These are phyloP conservation scores for Talaromyces thailandensis DNA, from an alignment of 495 filamentous ascomycete genomes.

Conservation along the genomic window DNA sequence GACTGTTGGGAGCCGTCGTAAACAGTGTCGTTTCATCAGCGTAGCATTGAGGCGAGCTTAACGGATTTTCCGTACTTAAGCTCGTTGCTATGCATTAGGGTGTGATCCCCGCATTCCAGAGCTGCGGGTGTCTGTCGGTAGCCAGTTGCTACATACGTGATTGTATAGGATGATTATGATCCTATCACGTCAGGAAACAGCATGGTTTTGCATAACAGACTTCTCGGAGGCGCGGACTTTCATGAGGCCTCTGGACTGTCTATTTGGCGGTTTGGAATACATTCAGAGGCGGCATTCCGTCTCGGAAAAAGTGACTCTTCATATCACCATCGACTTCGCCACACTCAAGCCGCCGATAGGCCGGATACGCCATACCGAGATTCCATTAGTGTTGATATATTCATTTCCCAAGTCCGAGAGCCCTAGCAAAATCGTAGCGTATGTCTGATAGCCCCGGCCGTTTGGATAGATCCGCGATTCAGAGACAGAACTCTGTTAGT, in stretches of 20 bases:
- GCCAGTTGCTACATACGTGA: neutral
- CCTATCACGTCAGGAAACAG: neutral
- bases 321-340: neutral
- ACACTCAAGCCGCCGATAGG: neutral
- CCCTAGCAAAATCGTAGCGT: neutral
- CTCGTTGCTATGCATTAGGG: constrained; percentile 8
- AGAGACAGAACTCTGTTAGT: neutral
- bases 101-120: constrained; percentile 8
- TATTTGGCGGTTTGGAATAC: neutral
- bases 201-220: neutral
- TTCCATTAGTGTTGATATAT: neutral
- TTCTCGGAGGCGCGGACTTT: neutral
- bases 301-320: neutral
- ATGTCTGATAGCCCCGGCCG: neutral
- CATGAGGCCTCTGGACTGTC: neutral
- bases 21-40: neutral
- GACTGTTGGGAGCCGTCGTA: neutral
- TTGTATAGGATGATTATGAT: no score
- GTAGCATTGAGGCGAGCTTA: constrained; percentile 3
- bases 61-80: neutral
- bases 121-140: neutral
- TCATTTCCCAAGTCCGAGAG: neutral
- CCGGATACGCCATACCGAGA: neutral
- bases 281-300: neutral
- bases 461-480: neutral